Base-by-base conservation (phyloP, 2,329 filamentous ascomycete species). In the Pleoardoris graminearum region DNA sequence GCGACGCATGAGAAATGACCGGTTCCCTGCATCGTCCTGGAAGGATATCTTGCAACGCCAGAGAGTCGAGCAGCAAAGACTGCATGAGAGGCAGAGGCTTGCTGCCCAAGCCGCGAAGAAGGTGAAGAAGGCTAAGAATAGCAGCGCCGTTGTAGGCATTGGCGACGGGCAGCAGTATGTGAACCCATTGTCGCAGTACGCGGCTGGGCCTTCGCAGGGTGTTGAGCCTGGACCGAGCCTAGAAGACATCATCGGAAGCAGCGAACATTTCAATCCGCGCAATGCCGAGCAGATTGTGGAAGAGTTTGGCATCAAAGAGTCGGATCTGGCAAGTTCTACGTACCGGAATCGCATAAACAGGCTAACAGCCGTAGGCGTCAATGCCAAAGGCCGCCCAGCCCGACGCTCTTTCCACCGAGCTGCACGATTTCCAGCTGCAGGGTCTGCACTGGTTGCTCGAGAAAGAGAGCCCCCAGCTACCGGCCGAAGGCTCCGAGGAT, bases 391-490 rank as follows among this genome's bases (percentile, higher is more conserved):
- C 87, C 2, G 72, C 82, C 3, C 88, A 91, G 59, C 91, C 91
- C 0, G 63, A 76, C 6, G 75, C 78, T 5, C 76, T 96, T 36
- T 76, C 80, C 21, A 88, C 90, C 0, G 76, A 82, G 33, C 77
- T 96, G 43, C 79, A 96, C 52, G 87, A 90, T 1, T 94, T 95
- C 71, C 91, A 96, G 66, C 58, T 75, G 29, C 78, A 93, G 77
- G 91, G 90, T 6, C 76, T 96, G 33, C 85, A 86, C 14, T 96
- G 91, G 91, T 84, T 96, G 82, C 77, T 85, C 16, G 79, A 85
- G 7, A 90, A 90, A 62, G 91, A 96, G 69, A 83, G 80, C 12
- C 90, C 90, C 0, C 70, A 80, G 30, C 76, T 88, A 11, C 90
- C 91, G 3, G 63, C 77, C 1, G 69, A 74, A 22, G 82, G 80